A percentile compares a stretch with the other conserved stretches of the same genome.
Evolutionary conservation across 2,329 filamentous ascomycete genomes (phyloP).

Genomic region (Fusarium sp.): DNA sequence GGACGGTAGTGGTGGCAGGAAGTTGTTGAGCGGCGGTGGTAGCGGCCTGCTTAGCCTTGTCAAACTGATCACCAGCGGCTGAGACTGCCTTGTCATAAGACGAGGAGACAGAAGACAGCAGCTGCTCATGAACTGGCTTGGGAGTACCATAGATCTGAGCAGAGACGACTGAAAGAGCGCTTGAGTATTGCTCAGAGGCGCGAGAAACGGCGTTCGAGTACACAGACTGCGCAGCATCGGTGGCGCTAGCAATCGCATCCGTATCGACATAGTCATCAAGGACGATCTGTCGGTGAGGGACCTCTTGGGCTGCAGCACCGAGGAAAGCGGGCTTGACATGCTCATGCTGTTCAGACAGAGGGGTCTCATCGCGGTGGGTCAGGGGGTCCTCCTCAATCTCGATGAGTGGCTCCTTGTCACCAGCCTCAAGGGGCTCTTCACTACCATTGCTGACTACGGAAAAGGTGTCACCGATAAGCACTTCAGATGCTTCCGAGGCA

Average conservation of each 20-base stretch:
- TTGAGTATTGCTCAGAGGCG: constrained; percentile 75
- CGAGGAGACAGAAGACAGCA: constrained; percentile 74
- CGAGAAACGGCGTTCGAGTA: constrained; percentile 73
- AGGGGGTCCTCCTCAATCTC: constrained; percentile 42
- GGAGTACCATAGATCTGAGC: constrained; percentile 74
- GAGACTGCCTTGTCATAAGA: constrained; percentile 74
- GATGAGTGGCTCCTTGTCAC: constrained; percentile 43
- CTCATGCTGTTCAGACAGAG: constrained; percentile 41
- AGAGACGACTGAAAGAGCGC: constrained; percentile 74
- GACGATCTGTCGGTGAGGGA: constrained; percentile 60
- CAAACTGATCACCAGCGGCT: constrained; percentile 68
- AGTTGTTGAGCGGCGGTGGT: constrained; percentile 62
- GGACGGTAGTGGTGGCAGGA: constrained; percentile 54
- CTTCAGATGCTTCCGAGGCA: constrained; percentile 43
- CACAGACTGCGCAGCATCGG: constrained; percentile 61
- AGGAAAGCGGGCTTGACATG: constrained; percentile 60
- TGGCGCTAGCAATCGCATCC: constrained; percentile 51
- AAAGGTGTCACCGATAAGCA: constrained; percentile 37
- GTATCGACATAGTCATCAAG: constrained; percentile 59
- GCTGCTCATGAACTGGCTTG: constrained; percentile 74
- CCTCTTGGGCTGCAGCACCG: constrained; percentile 62
- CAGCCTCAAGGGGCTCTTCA: constrained; percentile 40
- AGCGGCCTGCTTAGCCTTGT: constrained; percentile 64
- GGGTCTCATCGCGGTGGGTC: constrained; percentile 38
- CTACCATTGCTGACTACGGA: constrained; percentile 42